A percentile compares a stretch with the other conserved stretches of the same genome.
These are phyloP conservation scores for Suillus plorans DNA, from an alignment of 768 basidiomycete genomes.

Conservation along the genomic window DNA sequence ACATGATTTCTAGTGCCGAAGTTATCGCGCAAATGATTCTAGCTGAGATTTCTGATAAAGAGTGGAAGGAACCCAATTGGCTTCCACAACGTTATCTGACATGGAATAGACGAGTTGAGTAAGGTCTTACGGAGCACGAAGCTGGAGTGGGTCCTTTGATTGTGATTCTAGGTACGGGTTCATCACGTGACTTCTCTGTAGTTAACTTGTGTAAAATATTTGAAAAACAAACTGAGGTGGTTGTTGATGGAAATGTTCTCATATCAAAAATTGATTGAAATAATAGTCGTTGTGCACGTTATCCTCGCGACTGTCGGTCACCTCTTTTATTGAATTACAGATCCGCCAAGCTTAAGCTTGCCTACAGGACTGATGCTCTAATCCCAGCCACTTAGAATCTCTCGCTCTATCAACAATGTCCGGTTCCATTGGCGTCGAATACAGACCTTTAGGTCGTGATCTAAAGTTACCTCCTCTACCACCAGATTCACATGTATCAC, in stretches of 20 bases:
- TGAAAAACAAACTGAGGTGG: neutral
- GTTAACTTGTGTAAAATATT: neutral
- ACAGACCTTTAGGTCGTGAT: conserved; percentile 29
- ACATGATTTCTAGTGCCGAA: conserved; percentile 50
- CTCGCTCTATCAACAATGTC: neutral
- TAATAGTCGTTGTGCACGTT: neutral
- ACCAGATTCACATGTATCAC: conserved; percentile 7
- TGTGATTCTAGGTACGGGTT: too few species aligned
- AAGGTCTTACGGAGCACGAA: neutral
- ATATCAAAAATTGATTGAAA: conserved; percentile 2
- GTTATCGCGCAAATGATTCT: conserved; percentile 58
- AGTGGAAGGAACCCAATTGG: conserved; percentile 61
- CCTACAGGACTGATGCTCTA: neutral
- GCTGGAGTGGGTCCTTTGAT: too few species aligned
- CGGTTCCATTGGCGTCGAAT: neutral
- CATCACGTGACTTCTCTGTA: too few species aligned
- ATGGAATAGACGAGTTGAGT: conserved; percentile 15
- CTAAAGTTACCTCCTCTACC: conserved; percentile 29
- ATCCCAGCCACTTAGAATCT: neutral
- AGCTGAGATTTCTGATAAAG: conserved; percentile 41
- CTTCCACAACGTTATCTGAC: conserved; percentile 57
- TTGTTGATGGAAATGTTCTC: neutral
- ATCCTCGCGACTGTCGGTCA: neutral
- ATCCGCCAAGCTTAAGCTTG: neutral
- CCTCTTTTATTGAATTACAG: neutral